These are phyloP conservation scores for Agaricus blazei DNA, from an alignment of 768 basidiomycete genomes.

Conservation along the genomic window DNA sequence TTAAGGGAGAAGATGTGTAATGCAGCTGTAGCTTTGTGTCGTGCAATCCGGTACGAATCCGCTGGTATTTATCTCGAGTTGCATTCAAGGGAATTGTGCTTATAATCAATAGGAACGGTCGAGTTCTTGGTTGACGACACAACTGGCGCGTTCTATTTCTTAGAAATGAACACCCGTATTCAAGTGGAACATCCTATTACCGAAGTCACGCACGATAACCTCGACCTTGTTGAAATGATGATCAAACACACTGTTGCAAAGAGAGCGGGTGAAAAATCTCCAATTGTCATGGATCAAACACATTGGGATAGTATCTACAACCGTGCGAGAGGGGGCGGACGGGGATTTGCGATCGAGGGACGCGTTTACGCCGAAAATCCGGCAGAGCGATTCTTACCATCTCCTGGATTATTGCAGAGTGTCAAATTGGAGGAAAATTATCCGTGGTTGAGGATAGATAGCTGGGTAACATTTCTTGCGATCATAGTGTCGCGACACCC, in stretches of 20 bases:
- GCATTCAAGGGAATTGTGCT: not conserved
- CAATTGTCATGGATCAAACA: slow-evolving; percentile 29
- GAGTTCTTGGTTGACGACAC: slow-evolving; percentile 60
- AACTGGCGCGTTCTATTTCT: slow-evolving; percentile 54
- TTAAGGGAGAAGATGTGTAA: slow-evolving; percentile 42
- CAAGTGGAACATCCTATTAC: slow-evolving; percentile 71
- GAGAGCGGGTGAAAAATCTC: slow-evolving; percentile 13
- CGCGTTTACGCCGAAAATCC: slow-evolving; percentile 65
- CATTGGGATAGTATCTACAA: slow-evolving; percentile 24
- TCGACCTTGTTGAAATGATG: slow-evolving; percentile 66
- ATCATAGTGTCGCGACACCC: no score
- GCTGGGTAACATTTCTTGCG: slow-evolving; percentile 35
- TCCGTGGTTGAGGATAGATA: slow-evolving; percentile 58
- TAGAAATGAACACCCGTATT: slow-evolving; percentile 70
- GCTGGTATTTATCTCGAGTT: slow-evolving; percentile 34
- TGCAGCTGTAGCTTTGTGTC: slow-evolving; percentile 48
- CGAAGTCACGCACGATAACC: slow-evolving; percentile 45
- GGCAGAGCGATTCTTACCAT: slow-evolving; percentile 48
- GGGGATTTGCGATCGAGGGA: slow-evolving; percentile 44
- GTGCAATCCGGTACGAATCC: slow-evolving; percentile 49
- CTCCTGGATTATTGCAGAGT: slow-evolving; percentile 56
- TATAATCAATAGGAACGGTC: slow-evolving; percentile 44
- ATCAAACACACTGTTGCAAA: slow-evolving; percentile 49
- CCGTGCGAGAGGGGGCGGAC: slow-evolving; percentile 11
- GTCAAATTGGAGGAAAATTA: slow-evolving; percentile 33